These are phyloP conservation scores for Apocynum venetum DNA, from an alignment of 257 asterid genomes.

Conservation along the genomic window DNA sequence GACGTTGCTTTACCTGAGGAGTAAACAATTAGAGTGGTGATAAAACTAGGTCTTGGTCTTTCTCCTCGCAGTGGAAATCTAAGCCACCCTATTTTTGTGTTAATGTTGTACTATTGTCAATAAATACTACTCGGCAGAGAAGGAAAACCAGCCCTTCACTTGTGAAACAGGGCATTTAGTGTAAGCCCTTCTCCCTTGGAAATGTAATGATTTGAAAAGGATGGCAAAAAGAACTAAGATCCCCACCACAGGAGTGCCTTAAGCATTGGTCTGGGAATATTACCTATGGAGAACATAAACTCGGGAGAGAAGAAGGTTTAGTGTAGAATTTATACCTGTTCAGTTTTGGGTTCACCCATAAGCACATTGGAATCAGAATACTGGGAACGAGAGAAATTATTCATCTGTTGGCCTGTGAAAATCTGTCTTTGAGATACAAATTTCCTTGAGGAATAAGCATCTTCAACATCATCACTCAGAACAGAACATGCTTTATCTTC, in stretches of 20 bases:
- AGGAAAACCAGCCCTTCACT: no score
- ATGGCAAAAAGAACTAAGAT: no score
- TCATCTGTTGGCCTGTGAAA: background rate
- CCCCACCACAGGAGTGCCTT: no score
- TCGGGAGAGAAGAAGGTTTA: background rate
- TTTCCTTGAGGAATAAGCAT: slow-evolving; percentile 1
- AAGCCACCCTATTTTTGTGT: no score
- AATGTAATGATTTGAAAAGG: no score
- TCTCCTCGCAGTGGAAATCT: background rate
- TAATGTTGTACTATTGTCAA: no score
- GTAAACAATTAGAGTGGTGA: background rate
- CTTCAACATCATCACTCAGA: background rate
- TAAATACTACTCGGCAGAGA: no score
- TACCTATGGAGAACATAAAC: background rate
- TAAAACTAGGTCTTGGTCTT: background rate
- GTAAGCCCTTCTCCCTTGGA: no score
- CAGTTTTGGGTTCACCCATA: background rate
- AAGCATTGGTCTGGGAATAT: no score
- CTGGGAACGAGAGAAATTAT: slow-evolving; percentile 10
- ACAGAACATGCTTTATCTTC: slow-evolving; percentile 11
- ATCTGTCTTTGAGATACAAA: background rate
- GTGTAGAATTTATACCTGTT: background rate
- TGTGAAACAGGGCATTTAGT: no score
- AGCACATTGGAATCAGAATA: background rate
- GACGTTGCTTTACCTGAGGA: background rate